Base-by-base conservation (phyloP, 805 yeast species). In the Ogataea nitratoaversa region DNA sequence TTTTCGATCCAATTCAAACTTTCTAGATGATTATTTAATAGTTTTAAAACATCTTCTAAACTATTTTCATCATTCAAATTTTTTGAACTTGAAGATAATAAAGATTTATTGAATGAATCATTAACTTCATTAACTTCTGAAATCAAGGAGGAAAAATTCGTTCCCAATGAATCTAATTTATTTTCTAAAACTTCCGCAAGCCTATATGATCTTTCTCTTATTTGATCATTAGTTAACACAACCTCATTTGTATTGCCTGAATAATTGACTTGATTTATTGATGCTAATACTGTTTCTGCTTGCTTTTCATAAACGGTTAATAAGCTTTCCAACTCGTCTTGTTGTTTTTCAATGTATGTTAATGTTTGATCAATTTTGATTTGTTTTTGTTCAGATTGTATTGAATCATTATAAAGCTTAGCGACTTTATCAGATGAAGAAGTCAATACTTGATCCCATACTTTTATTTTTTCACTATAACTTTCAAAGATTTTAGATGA, bases 11-110 rank as follows among this genome's bases (percentile, higher is more conserved):
- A 89, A 58, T 82, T 88, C 64, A 93, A 72, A 47, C 95, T 87
- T 46, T 90, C 93, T 62, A 93, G 68, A 61, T 93, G 98, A 34
- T 87, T 78, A 58, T 91, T 90, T 57, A 93, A 73, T 47, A 93
- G 70, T 59, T 79, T 82, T 23, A 93, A 82, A 46, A 91, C 76
- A 57, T 82, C 89, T 49, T 78, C 79, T 33, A 80, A 61, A 4
- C 80, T 70, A 36, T 57, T 60, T 17, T 52, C 57, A 19, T 27
- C 29, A 28, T 22, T 28, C 3, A 48, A 41, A 31, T 46, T 48
- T 18, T 49, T 48, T 17, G 56, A 44, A 19, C 57, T 46, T 1
- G 55, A 50, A 13, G 50, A 49, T 57, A 58, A 60, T 46, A 57
- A 78, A 33, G 78, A 78, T 57, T 81, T 79, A 60, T 84, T 86